Evolutionary conservation across 495 filamentous ascomycete genomes (phyloP).

Genomic region (Delitschia confertaspora): DNA sequence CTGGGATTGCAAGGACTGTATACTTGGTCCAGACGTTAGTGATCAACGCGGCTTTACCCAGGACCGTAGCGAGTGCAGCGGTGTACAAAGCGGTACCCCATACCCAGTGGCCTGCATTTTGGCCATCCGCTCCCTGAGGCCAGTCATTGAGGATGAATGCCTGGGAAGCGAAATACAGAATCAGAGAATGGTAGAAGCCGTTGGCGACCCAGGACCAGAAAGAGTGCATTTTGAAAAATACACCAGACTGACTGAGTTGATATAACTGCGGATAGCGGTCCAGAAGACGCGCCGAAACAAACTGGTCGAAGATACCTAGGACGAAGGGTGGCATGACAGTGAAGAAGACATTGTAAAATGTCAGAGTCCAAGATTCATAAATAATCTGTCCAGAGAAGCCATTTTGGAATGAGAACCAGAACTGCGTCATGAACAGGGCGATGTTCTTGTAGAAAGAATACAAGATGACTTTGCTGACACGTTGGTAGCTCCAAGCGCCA

Average conservation of each 20-base stretch:
- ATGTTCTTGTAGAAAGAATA: slow-evolving; percentile 99
- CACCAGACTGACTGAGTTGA: slow-evolving; percentile 79
- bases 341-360: slow-evolving; percentile 99
- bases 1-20: slow-evolving; percentile 89
- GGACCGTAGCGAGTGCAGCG: slow-evolving; percentile 78
- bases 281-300: slow-evolving; percentile 89
- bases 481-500: slow-evolving; percentile 95
- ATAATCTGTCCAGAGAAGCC: slow-evolving; percentile 96
- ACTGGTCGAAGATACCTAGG: slow-evolving; percentile 96
- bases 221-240: slow-evolving; percentile 84
- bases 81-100: slow-evolving; percentile 93
- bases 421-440: slow-evolving; percentile 96
- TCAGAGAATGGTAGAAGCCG: slow-evolving; percentile 89
- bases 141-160: slow-evolving; percentile 74
- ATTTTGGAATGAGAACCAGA: slow-evolving; percentile 99
- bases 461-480: slow-evolving; percentile 89
- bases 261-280: slow-evolving; percentile 98
- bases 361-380: slow-evolving; percentile 98
- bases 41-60: slow-evolving; percentile 89
- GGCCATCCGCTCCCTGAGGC: slow-evolving; percentile 62
- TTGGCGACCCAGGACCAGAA: slow-evolving; percentile 90
- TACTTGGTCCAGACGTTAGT: slow-evolving; percentile 99
- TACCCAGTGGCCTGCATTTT: slow-evolving; percentile 86
- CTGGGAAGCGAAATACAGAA: slow-evolving; percentile 79
- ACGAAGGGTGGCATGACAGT: slow-evolving; percentile 89